phyloP scores from a whole-genome alignment of 2,329 filamentous ascomycete species.

The Hirsutella rhossiliensis region DNA sequence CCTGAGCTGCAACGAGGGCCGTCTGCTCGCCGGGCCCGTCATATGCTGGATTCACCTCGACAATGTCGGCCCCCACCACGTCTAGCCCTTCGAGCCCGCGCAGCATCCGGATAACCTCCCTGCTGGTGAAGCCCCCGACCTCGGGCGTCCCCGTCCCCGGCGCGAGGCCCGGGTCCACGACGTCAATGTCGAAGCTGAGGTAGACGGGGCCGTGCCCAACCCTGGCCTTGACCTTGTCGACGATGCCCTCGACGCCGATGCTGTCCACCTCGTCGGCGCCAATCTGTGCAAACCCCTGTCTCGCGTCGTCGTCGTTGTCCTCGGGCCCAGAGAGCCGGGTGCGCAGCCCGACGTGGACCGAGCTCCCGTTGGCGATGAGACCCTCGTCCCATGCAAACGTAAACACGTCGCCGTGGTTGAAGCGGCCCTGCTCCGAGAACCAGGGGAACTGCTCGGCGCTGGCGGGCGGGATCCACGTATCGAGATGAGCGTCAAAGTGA shows the following conservation, averaged over 20 bases:
- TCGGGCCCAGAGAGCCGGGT: neutral
- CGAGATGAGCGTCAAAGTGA: no score
- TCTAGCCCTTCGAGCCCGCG: constrained; percentile 67
- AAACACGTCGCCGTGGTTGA: no score
- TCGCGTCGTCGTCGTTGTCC: constrained; percentile 10
- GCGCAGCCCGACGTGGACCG: no score
- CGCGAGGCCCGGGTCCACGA: constrained; percentile 48
- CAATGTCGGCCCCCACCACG: constrained; percentile 72
- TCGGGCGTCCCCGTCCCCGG: constrained; percentile 63
- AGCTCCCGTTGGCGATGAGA: no score
- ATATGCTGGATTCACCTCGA: constrained; percentile 75
- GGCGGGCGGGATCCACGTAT: no score
- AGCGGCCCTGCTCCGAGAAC: no score
- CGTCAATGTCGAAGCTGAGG: constrained; percentile 66
- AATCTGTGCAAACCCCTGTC: constrained; percentile 11
- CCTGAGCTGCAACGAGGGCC: neutral
- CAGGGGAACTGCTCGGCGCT: no score
- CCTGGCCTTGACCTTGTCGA: constrained; percentile 52
- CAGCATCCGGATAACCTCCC: constrained; percentile 69
- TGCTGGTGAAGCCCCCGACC: constrained; percentile 74
- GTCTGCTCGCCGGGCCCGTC: constrained; percentile 68
- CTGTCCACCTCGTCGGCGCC: constrained; percentile 56
- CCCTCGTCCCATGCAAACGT: no score
- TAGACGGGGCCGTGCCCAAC: constrained; percentile 67
- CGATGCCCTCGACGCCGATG: constrained; percentile 53